Evolutionary conservation across 352 stramenopile genomes (phyloP), one percentile per base, ranked within the genome.

Genomic region (Globisporangium sylvaticum): DNA sequence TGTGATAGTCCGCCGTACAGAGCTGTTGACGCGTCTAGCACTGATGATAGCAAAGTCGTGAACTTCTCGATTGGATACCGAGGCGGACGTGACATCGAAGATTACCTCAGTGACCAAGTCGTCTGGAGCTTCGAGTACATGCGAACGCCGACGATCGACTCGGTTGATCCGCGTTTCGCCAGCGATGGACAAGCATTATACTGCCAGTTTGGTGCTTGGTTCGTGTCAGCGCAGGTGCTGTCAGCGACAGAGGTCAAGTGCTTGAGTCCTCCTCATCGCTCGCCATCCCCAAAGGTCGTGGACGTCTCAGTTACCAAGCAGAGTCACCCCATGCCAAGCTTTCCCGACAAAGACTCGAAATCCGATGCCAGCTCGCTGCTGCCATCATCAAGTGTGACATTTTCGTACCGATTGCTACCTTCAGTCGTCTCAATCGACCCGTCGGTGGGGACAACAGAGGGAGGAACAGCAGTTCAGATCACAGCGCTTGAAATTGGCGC

Each of bases 401-500:
- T 84, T 42, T 73, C 69, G 39, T 87, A 84, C n/a, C 53, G 72
- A 1, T 24, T 31, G 1, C 55, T 84, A 20, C 78, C 77, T 32
- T 15, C 57, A 42, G 67, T 89, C 0, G 5, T 75, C 7, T 18
- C 48, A 0, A 46, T 80, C 3, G 12, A 29, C 25, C 80, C 80
- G n/a, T 52, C 65, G 1, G 37, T 27, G 5, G 67, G 71, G 12
- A 65, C 69, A 10, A 25, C 29, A 0, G 67, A 61, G 62, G 72
- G 74, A 24, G 56, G 64, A 25, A 71, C 78, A 0, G 4, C 67
- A 0, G 46, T 86, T 39, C 50, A 63, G 2, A 68, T 84, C 1
- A 27, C 75, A 64, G 70, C 64, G 3, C 58, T 25, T 15, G 72
- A 66, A 29, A 62, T 62, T 1, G 65, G 62, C n/a, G 59, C 57